A percentile compares a stretch with the other conserved stretches of the same genome.
Evolutionary conservation across 2,329 filamentous ascomycete species (phyloP).

Genomic region (Colletotrichum orbiculare): DNA sequence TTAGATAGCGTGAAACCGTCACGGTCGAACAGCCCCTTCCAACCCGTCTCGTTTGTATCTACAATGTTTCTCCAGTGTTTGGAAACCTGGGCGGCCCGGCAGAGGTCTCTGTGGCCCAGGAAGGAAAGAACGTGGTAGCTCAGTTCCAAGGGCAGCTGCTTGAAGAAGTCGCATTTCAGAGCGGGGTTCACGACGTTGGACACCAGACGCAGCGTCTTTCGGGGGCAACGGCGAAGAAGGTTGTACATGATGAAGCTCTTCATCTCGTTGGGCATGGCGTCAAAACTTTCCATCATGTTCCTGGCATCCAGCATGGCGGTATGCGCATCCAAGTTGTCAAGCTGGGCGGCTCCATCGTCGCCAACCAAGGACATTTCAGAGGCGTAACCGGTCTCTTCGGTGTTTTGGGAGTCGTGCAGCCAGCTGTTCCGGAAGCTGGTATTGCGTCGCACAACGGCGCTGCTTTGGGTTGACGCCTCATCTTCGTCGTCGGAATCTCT

Average conservation of each 20-base stretch:
- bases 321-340: conserved; percentile 43
- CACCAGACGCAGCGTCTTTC: conserved; percentile 89
- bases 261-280: conserved; percentile 89
- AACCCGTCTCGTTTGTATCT: conserved; percentile 93
- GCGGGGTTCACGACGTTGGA: conserved; percentile 93
- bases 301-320: conserved; percentile 80
- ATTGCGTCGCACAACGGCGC: conserved; percentile 24
- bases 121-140: conserved; percentile 89
- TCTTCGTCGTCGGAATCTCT: conserved; percentile 56
- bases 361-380: conserved; percentile 30
- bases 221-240: conserved; percentile 86
- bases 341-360: conserved; percentile 43
- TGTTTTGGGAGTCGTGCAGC: conserved; percentile 55
- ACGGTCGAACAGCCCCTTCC: conserved; percentile 90
- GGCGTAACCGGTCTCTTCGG: conserved; percentile 49
- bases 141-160: conserved; percentile 85
- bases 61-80: conserved; percentile 93
- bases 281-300: conserved; percentile 87
- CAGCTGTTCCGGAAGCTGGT: conserved; percentile 40
- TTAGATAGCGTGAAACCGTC: conserved; percentile 84
- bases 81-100: conserved; percentile 90
- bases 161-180: conserved; percentile 92
- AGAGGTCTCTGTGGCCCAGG: conserved; percentile 86
- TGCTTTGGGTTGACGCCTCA: conserved; percentile 44
- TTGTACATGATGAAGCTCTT: conserved; percentile 98